phyloP scores from a whole-genome alignment of 2,329 filamentous ascomycete genomes.

The Clonostachys byssicola region DNA sequence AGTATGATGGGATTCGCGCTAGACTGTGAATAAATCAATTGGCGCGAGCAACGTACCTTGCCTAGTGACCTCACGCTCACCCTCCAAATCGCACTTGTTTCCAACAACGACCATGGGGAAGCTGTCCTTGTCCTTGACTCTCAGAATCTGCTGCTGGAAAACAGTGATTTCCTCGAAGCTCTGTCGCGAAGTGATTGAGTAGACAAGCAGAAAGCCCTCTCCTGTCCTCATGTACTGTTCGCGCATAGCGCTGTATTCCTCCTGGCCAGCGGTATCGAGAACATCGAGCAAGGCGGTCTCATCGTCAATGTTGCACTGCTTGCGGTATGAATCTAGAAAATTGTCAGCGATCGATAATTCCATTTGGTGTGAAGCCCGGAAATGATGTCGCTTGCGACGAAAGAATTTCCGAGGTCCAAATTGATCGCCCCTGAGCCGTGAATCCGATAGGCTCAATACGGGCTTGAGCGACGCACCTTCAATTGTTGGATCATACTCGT shows the following conservation, averaged over 20 bases:
- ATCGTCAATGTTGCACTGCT: constrained; percentile 98
- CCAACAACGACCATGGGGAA: constrained; percentile 99
- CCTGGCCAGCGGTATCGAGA: constrained; percentile 95
- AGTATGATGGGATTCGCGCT: background rate
- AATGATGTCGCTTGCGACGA: too few relatives aligned
- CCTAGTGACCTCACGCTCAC: constrained; percentile 84
- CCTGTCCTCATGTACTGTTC: constrained; percentile 99
- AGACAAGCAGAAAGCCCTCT: constrained; percentile 95
- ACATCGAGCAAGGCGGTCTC: constrained; percentile 97
- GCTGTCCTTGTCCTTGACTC: constrained; percentile 99
- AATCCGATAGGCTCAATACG: background rate
- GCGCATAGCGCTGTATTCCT: constrained; percentile 98
- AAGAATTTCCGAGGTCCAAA: too few relatives aligned
- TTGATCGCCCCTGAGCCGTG: background rate
- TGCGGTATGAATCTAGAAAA: constrained; percentile 91
- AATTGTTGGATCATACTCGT: constrained; percentile 98
- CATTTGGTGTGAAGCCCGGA: too few relatives aligned
- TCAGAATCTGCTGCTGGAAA: constrained; percentile 96
- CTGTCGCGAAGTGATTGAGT: constrained; percentile 96
- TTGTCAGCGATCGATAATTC: background rate
- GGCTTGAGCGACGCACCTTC: constrained; percentile 64
- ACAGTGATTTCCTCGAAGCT: constrained; percentile 98
- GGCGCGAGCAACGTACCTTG: constrained; percentile 61
- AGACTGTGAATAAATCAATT: background rate
- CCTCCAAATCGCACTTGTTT: constrained; percentile 98